Evolutionary conservation across 176 grass and related monocot species (phyloP), one percentile per base, ranked within the genome.

Genomic region (Carex scoparia): DNA sequence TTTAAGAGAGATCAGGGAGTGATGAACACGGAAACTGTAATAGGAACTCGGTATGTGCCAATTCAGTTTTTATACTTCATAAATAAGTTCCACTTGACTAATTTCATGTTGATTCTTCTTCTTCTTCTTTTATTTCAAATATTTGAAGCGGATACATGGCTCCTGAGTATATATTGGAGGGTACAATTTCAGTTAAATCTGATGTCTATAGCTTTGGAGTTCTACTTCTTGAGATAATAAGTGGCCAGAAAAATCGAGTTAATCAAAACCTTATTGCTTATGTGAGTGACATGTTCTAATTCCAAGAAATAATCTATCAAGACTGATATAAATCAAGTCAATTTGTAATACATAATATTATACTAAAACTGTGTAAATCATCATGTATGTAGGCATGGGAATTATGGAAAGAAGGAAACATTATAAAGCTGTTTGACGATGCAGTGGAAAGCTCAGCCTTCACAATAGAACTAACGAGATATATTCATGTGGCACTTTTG

Each of bases 131-230:
- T 18, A 38, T 53, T 33, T 69, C 10, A 6, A 16, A 59, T 63
- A 13, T 61, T 54, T 87, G 44, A 66, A 87, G 81, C 56, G 70
- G 80, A 6, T 84, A 87, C 28, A 91, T 91, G 84, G 65, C 92
- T 56, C 89, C 82, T 60, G 92, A 91, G 66, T 94, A 94, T 86
- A 82, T 82, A 46, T 74, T 86, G 87, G 65, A 86, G 54, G 85
- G 87, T 1, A 27, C 1, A 2, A 86, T 94, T 85, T 94, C 92
- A n/a, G 76, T 88, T 27, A 91, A 94, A 66, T 91, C 92, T 11
- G 87, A 91, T 59, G 86, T 84, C n/a, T 94, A 88, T 40, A 91
- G 89, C 16, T 94, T 94, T 28, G 87, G 92, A 70, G 87, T 91
- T 59, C 30, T 94, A 23, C 33, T 91, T 12, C 31, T 94, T 46